Percentiles rank a stretch among this genome's conserved stretches.
These are phyloP conservation scores for Sarcodon aspratus DNA, from an alignment of 768 basidiomycete genomes.

Conservation along the genomic window DNA sequence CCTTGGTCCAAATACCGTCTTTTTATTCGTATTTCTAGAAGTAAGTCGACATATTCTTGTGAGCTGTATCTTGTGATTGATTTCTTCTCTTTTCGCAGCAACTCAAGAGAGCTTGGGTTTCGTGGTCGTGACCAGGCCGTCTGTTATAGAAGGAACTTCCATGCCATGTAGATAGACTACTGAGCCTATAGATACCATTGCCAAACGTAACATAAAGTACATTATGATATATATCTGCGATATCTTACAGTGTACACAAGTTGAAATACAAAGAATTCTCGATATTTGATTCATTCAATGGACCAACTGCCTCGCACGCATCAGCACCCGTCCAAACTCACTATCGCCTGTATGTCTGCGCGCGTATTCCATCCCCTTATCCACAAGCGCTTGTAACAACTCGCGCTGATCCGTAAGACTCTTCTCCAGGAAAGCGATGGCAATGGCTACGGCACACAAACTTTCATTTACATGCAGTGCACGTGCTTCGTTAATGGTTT, in stretches of 20 bases:
- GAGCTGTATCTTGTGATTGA: not conserved
- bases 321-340: not conserved
- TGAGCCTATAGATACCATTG: not conserved
- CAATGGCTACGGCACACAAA: conserved; percentile 39
- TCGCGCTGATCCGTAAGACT: conserved; percentile 26
- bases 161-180: not conserved
- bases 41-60: conserved; percentile 22
- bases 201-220: no score
- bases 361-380: conserved; percentile 32
- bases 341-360: not conserved
- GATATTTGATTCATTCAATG: no score
- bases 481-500: conserved; percentile 19
- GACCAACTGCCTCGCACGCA: not conserved
- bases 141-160: not conserved
- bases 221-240: no score
- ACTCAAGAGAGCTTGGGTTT: conserved; percentile 56
- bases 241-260: no score
- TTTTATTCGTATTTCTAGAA: conserved; percentile 82
- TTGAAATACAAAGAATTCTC: no score
- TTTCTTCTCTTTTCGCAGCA: conserved; percentile 12
- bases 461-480: conserved; percentile 18
- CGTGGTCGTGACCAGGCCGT: not conserved
- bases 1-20: conserved; percentile 72
- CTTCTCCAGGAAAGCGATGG: conserved; percentile 31
- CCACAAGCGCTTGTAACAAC: conserved; percentile 27